Conservation (phyloP, 768 basidiomycete species). For the Psilocybe subaeruginosa region DNA sequence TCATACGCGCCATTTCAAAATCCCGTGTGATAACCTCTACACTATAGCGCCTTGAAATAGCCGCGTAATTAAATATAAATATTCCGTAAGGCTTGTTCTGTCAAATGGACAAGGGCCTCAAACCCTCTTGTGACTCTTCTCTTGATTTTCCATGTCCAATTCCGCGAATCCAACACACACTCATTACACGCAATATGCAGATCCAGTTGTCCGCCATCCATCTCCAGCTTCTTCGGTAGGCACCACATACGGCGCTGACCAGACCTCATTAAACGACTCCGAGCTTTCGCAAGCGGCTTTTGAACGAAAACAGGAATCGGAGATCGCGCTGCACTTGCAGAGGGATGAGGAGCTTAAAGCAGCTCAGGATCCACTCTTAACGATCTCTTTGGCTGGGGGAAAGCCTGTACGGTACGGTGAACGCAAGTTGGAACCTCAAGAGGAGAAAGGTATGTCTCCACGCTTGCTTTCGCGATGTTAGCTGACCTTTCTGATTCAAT, state of each 20-base stretch:
- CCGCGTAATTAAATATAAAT: too few species aligned
- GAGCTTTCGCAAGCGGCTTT: constrained; percentile 45
- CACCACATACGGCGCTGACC: constrained; percentile 46
- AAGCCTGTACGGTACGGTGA: constrained; percentile 18
- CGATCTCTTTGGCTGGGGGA: constrained; percentile 19
- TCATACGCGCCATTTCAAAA: constrained; percentile 20
- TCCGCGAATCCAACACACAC: constrained; percentile 22
- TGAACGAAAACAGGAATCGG: constrained; percentile 45
- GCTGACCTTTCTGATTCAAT: neutral
- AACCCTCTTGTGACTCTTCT: neutral
- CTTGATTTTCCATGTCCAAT: neutral
- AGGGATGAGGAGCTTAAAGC: constrained; percentile 44
- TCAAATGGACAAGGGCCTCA: neutral
- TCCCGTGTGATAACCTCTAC: constrained; percentile 35
- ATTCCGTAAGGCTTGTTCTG: too few species aligned
- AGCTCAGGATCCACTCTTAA: constrained; percentile 40
- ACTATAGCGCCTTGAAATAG: constrained; percentile 27
- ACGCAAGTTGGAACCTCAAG: constrained; percentile 26
- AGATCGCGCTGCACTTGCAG: constrained; percentile 37
- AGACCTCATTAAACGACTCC: constrained; percentile 47
- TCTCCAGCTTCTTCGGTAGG: constrained; percentile 58
- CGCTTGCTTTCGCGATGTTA: too few species aligned
- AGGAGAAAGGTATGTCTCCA: constrained; percentile 38
- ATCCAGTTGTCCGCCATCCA: constrained; percentile 48
- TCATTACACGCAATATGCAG: constrained; percentile 47